These are phyloP conservation scores for Lichtheimia ramosa DNA, from an alignment of 371 early-diverging fungal genomes.

Conservation along the genomic window DNA sequence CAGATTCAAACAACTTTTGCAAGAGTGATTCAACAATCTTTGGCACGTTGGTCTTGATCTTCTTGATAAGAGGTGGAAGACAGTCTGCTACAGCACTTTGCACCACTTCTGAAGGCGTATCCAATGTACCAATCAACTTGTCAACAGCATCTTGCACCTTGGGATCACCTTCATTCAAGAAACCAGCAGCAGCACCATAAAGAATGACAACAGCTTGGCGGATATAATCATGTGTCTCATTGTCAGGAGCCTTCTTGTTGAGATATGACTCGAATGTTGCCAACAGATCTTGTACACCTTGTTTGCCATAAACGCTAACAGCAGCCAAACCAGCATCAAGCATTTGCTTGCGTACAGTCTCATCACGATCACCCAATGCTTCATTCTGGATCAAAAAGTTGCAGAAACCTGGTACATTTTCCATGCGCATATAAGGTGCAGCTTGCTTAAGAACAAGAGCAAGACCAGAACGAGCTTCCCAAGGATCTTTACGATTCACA, in stretches of 20 bases:
- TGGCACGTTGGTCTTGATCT: conserved; percentile 63
- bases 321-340: conserved; percentile 84
- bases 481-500: conserved; percentile 78
- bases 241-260: conserved; percentile 56
- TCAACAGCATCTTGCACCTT: conserved; percentile 81
- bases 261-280: conserved; percentile 80
- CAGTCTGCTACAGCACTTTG: conserved; percentile 94
- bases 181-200: conserved; percentile 89
- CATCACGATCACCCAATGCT: conserved; percentile 86
- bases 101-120: conserved; percentile 94
- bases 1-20: conserved; percentile 67
- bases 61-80: conserved; percentile 89
- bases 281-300: conserved; percentile 63
- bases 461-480: conserved; percentile 81
- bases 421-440: conserved; percentile 63
- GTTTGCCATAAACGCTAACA: conserved; percentile 75
- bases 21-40: conserved; percentile 67
- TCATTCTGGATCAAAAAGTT: conserved; percentile 79
- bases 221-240: conserved; percentile 73
- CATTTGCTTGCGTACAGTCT: conserved; percentile 81
- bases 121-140: conserved; percentile 84
- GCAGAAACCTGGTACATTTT: conserved; percentile 61
- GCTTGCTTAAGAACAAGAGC: conserved; percentile 73
- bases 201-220: conserved; percentile 92
- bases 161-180: conserved; percentile 72